phyloP scores from a whole-genome alignment of 768 basidiomycete species.

The Boletus barrowsii region DNA sequence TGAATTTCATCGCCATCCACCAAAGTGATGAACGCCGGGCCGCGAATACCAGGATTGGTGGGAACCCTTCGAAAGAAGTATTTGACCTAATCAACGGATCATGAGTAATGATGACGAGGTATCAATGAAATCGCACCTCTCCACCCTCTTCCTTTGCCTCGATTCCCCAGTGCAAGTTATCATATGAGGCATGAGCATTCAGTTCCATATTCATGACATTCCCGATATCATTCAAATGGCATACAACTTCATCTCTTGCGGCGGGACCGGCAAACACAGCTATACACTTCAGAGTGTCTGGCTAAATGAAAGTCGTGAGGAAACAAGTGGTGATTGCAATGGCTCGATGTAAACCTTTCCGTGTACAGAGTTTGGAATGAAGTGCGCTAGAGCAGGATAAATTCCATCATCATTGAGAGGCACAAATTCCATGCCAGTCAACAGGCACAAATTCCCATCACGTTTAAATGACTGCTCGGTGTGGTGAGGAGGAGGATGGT shows the following conservation, averaged over 20 bases:
- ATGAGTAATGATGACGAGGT: background rate
- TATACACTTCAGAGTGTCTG: background rate
- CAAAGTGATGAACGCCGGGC: background rate
- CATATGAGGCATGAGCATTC: background rate
- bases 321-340: background rate
- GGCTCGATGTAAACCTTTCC: background rate
- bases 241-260: background rate
- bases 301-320: background rate
- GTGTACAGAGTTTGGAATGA: constrained; percentile 1
- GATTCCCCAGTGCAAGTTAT: background rate
- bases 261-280: background rate
- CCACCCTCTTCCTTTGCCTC: constrained; percentile 1
- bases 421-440: background rate
- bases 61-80: background rate
- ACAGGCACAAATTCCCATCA: background rate
- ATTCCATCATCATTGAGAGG: background rate
- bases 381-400: background rate
- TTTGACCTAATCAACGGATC: constrained; percentile 1
- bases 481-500: background rate
- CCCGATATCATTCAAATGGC: background rate
- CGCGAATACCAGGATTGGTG: background rate
- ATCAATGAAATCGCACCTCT: background rate
- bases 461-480: background rate
- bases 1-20: constrained; percentile 2
- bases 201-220: constrained; percentile 2